Base-by-base conservation (phyloP, 73 alveolate genomes). In the Uronychia setigera region DNA sequence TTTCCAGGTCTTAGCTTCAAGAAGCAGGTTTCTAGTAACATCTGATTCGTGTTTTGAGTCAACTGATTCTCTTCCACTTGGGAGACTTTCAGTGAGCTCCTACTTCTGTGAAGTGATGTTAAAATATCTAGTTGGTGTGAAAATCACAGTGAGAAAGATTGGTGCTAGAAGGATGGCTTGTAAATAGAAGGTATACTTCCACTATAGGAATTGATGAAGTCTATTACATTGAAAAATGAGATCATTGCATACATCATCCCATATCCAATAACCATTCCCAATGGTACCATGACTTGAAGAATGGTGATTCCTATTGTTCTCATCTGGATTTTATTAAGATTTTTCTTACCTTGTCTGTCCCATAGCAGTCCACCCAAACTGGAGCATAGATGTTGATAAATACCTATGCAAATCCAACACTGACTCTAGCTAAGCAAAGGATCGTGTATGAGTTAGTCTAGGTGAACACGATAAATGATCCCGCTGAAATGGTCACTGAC, bases 281-380 rank as follows among this genome's bases (percentile, higher is more conserved):
- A 30, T 26, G 97, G 97, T 0, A 91, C 93, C 11, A 94, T 94
- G 33, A 93, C 82, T 75, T 88, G 93, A 14, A 93, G 76, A 80
- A 82, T 82, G 0, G 97, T 85, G 0, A 93, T 84, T 95, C 94
- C 80, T 31, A 90, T 60, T 0, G 97, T 86, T 77, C 85, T 92
- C 67, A 46, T 46, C 67, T 46, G n/a, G n/a, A 59, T 74, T 46
- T 19, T 46, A 46, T 46, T 46, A 5, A 46, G 67, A 11, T 19
- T 5, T 90, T 35, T 74, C 81, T 78, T 79, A 86, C 35, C 87
- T 94, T 92, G 76, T 87, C 85, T 31, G 78, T 94, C 27, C 95
- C 97, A 79, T 80, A 87, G 74, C 88, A 89, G 83, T 93, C 97
- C 74, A 90, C 95, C 97, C 97, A 93, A n/a, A 93, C 93, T 11